Conservation (phyloP, 257 asterid species). For the Solanum pimpinellifolium region DNA sequence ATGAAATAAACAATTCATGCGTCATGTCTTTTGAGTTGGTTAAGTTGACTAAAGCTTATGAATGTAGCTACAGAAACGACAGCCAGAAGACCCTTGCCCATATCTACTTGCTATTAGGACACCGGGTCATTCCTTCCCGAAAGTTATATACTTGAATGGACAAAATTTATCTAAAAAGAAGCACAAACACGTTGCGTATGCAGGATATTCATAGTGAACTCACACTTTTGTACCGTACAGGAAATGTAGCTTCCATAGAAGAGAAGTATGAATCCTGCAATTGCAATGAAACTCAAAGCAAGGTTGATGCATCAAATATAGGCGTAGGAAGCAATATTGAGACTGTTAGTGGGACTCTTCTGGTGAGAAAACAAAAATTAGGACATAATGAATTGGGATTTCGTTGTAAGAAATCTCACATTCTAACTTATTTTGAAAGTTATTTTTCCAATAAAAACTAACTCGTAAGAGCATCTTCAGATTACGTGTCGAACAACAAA, state of each 20-base stretch:
- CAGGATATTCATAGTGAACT: background rate
- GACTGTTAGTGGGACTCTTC: conserved; percentile 13
- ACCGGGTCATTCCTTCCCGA: conserved; percentile 3
- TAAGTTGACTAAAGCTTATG: background rate
- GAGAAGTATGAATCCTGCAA: background rate
- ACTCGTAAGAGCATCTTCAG: background rate
- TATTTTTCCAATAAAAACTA: background rate
- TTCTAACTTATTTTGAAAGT: background rate
- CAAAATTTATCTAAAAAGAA: background rate
- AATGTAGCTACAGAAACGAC: conserved; percentile 16
- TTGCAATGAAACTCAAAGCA: background rate
- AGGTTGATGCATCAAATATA: background rate
- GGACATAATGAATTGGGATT: background rate
- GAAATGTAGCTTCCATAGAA: background rate
- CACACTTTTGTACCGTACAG: background rate
- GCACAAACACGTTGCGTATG: background rate
- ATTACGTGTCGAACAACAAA: conserved; percentile 15
- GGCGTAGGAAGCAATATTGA: background rate
- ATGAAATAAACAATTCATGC: background rate
- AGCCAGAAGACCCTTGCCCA: conserved; percentile 6
- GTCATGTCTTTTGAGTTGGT: background rate
- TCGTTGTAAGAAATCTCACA: background rate
- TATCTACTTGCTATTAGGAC: conserved; percentile 21
- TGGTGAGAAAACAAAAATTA: conserved; percentile 9
- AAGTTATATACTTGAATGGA: background rate